These are phyloP conservation scores for Sclerotinia minor DNA, from an alignment of 2,329 filamentous ascomycete species.

Conservation along the genomic window DNA sequence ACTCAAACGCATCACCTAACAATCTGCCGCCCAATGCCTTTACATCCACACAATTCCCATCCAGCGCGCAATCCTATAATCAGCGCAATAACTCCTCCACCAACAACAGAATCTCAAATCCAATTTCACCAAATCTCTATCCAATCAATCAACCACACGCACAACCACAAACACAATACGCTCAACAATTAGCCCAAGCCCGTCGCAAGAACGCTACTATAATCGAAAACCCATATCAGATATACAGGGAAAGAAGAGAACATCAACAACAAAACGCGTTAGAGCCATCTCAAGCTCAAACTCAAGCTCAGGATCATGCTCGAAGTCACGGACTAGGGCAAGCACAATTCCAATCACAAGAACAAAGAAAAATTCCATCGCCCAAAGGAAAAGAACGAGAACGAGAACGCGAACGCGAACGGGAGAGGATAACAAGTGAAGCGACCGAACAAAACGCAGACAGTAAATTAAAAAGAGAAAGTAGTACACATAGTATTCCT, in stretches of 20 bases:
- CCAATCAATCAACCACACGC: not conserved
- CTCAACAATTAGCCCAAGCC: not conserved
- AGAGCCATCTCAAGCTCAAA: not conserved
- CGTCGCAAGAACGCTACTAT: not conserved
- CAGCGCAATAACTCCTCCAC: not conserved
- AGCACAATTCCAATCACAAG: not conserved
- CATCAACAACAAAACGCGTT: conserved; percentile 12
- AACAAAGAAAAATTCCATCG: no score
- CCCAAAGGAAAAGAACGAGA: not conserved
- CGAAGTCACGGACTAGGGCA: not conserved
- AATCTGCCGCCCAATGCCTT: not conserved
- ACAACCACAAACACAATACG: not conserved
- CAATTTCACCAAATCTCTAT: not conserved
- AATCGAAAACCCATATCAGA: not conserved
- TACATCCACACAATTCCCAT: not conserved
- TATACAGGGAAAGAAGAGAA: not conserved
- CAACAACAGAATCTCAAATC: not conserved
- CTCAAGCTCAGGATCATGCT: not conserved
- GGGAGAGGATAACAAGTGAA: not conserved
- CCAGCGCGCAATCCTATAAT: not conserved
- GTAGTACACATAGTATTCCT: not conserved
- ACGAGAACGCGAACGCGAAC: accelerated
- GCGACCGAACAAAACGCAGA: not conserved
- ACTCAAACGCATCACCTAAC: not conserved
- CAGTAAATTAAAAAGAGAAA: not conserved